Conservation (phyloP, 176 grass and related monocot species). For the Thalia dealbata region DNA sequence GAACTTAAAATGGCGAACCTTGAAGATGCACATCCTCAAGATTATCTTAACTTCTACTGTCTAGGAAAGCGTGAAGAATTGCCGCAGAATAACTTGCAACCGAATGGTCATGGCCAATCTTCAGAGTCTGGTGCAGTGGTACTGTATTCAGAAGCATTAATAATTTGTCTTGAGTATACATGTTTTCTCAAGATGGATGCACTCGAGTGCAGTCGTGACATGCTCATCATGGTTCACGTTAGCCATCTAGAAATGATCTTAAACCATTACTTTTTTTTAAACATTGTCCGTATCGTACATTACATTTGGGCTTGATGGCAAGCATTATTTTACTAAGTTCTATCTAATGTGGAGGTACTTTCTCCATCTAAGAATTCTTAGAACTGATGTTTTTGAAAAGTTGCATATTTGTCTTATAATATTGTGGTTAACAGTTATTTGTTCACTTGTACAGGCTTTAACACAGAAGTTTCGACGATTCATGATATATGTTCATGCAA, state of each 20-base stretch:
- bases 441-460: conserved; percentile 26
- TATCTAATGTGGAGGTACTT: too few species aligned
- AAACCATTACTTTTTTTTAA: too few species aligned
- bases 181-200: too few species aligned
- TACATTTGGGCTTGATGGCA: too few species aligned
- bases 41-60: conserved; percentile 98
- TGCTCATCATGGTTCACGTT: too few species aligned
- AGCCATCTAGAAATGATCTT: too few species aligned
- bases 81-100: conserved; percentile 21
- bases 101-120: conserved; percentile 44
- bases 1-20: conserved; percentile 65
- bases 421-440: conserved; percentile 2
- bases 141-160: conserved; percentile 24
- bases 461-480: conserved; percentile 59
- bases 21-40: conserved; percentile 48
- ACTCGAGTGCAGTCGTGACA: too few species aligned
- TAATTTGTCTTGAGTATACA: not conserved
- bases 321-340: too few species aligned
- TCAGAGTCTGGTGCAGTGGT: conserved; percentile 56
- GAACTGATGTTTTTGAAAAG: too few species aligned
- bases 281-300: too few species aligned
- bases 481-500: conserved; percentile 98
- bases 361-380: too few species aligned
- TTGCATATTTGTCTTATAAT: not conserved
- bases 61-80: conserved; percentile 78